Evolutionary conservation across 2,329 filamentous ascomycete species (phyloP).

Genomic region (Ophiosphaerella korrae): DNA sequence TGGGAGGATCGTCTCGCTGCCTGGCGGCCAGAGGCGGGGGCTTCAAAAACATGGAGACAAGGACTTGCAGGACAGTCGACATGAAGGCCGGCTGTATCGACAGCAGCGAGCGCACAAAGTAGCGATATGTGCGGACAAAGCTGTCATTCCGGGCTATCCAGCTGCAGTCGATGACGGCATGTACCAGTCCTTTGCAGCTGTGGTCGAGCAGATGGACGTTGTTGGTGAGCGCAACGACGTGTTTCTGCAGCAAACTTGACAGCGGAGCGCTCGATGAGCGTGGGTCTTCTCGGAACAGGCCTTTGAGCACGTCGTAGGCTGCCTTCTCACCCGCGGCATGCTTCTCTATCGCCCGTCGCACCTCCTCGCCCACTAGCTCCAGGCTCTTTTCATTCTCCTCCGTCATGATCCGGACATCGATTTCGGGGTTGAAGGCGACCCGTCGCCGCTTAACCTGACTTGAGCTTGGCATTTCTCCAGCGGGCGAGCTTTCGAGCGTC

Average conservation of each 20-base stretch:
- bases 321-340: constrained; percentile 60
- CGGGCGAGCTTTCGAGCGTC: constrained; percentile 34
- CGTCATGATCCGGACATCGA: constrained; percentile 51
- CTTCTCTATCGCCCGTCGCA: constrained; percentile 62
- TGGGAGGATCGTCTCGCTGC: constrained; percentile 60
- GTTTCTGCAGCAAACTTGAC: constrained; percentile 60
- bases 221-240: constrained; percentile 63
- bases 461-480: constrained; percentile 37
- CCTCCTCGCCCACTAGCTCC: constrained; percentile 65
- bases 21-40: constrained; percentile 60
- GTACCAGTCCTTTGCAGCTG: constrained; percentile 63
- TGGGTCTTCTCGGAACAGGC: constrained; percentile 57
- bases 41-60: constrained; percentile 76
- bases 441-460: constrained; percentile 52
- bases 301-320: constrained; percentile 62
- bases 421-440: constrained; percentile 56
- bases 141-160: constrained; percentile 67
- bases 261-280: constrained; percentile 57
- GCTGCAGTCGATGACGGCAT: constrained; percentile 62
- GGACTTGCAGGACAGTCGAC: constrained; percentile 73
- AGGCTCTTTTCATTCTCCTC: constrained; percentile 59
- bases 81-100: constrained; percentile 84
- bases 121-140: constrained; percentile 62
- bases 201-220: constrained; percentile 61
- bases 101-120: constrained; percentile 67